Evolutionary conservation across 257 asterid genomes (phyloP).

Genomic region (Rehmannia glutinosa): DNA sequence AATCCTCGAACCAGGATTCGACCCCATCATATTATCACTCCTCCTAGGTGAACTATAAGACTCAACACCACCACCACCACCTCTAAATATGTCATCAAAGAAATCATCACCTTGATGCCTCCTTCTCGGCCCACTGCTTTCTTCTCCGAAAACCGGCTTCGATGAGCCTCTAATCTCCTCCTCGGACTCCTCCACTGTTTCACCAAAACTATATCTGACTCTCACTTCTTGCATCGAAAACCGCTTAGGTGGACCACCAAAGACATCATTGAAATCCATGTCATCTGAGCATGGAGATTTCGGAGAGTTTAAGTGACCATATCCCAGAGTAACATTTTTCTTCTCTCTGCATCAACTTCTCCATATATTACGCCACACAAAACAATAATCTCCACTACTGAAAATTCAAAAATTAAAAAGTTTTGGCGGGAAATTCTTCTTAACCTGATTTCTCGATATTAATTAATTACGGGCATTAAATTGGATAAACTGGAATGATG

Average conservation of each 20-base stretch:
- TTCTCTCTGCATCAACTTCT: conserved; percentile 41
- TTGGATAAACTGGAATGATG: not conserved
- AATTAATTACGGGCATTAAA: not conserved
- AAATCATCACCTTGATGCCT: conserved; percentile 46
- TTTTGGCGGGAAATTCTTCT: too few relatives aligned
- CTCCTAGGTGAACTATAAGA: conserved; percentile 41
- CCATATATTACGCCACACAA: conserved; percentile 31
- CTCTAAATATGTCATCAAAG: conserved; percentile 72
- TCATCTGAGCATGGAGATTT: conserved; percentile 35
- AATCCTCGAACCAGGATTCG: conserved; percentile 45
- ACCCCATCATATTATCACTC: conserved; percentile 26
- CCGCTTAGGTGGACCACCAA: conserved; percentile 93
- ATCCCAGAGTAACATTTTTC: conserved; percentile 27
- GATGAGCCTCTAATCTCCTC: conserved; percentile 25
- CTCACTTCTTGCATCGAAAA: conserved; percentile 59
- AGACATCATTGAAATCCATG: conserved; percentile 74
- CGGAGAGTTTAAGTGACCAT: conserved; percentile 18
- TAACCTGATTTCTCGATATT: too few relatives aligned
- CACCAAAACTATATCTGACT: conserved; percentile 49
- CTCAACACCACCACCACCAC: conserved; percentile 50
- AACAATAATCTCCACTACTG: too few relatives aligned
- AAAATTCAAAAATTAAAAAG: too few relatives aligned
- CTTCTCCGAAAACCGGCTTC: conserved; percentile 74
- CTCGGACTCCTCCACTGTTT: conserved; percentile 32
- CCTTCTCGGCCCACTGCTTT: conserved; percentile 34